These are phyloP conservation scores for Heritiera fomes DNA, from an alignment of 345 rosid genomes.

Conservation along the genomic window DNA sequence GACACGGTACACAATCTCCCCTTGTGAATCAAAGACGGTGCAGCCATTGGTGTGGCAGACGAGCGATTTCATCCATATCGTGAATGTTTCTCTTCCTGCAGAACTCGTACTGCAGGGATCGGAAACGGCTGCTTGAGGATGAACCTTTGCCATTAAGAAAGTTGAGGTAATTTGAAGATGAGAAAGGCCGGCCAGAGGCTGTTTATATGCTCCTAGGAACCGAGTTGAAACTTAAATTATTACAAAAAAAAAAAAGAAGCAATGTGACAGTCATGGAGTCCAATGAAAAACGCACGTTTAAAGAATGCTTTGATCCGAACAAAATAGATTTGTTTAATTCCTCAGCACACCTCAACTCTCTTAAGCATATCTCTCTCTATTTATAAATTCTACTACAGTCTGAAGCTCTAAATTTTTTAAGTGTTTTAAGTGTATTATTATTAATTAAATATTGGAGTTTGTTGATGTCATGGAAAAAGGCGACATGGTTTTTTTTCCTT, in stretches of 20 bases:
- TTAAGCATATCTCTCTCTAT: not conserved
- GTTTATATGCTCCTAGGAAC: not conserved
- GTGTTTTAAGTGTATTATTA: too few species aligned
- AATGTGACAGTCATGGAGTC: too few species aligned
- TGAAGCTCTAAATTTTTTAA: too few species aligned
- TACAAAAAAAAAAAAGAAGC: too few species aligned
- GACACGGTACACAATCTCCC: slow-evolving; percentile 54
- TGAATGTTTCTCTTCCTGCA: slow-evolving; percentile 43
- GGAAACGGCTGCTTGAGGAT: not conserved
- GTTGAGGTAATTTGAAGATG: not conserved
- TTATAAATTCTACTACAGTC: not conserved
- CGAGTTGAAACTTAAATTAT: not conserved
- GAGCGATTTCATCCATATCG: slow-evolving; percentile 71
- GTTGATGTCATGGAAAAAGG: slow-evolving; percentile 10
- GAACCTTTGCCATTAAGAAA: slow-evolving; percentile 19
- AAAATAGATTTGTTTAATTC: too few species aligned
- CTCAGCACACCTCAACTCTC: not conserved
- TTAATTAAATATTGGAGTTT: not conserved
- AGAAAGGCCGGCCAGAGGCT: not conserved
- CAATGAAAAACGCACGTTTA: slow-evolving; percentile 19
- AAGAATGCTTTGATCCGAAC: slow-evolving; percentile 3
- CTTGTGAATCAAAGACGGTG: slow-evolving; percentile 55
- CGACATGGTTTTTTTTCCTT: too few species aligned
- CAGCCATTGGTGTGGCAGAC: slow-evolving; percentile 55
- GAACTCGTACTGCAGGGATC: slow-evolving; percentile 6